Conservation (phyloP, 2,329 filamentous ascomycete genomes). For the Penicillium expansum region DNA sequence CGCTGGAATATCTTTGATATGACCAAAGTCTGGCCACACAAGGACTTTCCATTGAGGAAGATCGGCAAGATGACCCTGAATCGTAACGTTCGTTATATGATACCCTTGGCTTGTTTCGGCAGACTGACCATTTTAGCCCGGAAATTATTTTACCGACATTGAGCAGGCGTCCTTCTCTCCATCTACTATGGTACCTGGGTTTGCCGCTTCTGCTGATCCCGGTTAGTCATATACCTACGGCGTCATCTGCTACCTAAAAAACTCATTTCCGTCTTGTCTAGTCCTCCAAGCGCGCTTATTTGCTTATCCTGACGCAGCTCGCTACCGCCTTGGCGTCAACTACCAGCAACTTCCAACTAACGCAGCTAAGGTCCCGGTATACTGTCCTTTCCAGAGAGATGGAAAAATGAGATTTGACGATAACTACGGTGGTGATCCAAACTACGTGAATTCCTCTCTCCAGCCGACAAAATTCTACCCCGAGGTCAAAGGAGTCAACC, state of each 20-base stretch:
- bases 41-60: background rate
- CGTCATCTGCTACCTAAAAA: no score
- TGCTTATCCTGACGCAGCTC: background rate
- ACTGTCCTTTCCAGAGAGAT: background rate
- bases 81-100: background rate
- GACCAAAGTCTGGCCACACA: background rate
- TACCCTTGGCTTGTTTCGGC: background rate
- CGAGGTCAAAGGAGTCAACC: background rate
- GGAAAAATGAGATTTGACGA: background rate
- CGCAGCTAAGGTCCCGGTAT: background rate
- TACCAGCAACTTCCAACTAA: background rate
- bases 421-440: background rate
- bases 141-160: background rate
- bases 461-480: background rate
- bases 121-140: background rate
- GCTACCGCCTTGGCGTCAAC: background rate
- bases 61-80: background rate
- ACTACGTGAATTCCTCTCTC: background rate
- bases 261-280: background rate
- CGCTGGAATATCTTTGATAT: background rate
- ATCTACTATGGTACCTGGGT: background rate
- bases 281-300: background rate
- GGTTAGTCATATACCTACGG: background rate
- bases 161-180: background rate
- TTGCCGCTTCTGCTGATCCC: background rate